A percentile compares a stretch with the other conserved stretches of the same genome.
These are phyloP conservation scores for Botrytis pseudocinerea DNA, from an alignment of 2,329 filamentous ascomycete genomes.

Conservation along the genomic window DNA sequence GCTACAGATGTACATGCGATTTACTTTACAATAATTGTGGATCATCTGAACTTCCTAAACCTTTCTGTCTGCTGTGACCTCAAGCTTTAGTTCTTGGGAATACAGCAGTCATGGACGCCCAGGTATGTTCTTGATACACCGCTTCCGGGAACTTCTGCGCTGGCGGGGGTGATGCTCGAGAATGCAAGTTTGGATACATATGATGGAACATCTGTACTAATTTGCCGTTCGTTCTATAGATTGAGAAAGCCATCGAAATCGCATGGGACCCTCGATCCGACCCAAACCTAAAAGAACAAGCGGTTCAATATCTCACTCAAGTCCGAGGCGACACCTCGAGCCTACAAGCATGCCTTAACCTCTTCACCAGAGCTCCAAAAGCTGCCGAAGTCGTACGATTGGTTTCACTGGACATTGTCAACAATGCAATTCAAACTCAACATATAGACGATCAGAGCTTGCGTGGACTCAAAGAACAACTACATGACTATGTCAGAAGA, in stretches of 20 bases:
- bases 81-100: constrained; percentile 21
- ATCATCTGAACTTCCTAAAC: constrained; percentile 19
- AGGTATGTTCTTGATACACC: constrained; percentile 35
- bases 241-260: constrained; percentile 94
- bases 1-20: constrained; percentile 33
- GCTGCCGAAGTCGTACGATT: constrained; percentile 82
- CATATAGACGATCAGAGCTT: constrained; percentile 73
- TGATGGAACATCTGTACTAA: constrained; percentile 8
- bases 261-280: constrained; percentile 81
- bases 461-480: constrained; percentile 72
- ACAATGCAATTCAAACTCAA: constrained; percentile 82
- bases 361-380: constrained; percentile 79
- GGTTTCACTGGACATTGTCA: constrained; percentile 88
- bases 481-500: constrained; percentile 78
- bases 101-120: constrained; percentile 38
- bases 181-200: background rate
- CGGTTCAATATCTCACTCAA: constrained; percentile 77
- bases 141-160: constrained; percentile 7
- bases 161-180: background rate
- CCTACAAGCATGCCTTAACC: constrained; percentile 84
- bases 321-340: constrained; percentile 79
- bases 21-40: constrained; percentile 32
- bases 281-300: constrained; percentile 74
- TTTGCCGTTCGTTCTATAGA: constrained; percentile 52
- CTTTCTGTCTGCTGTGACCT: constrained; percentile 20